phyloP scores from a whole-genome alignment of 192 early-diverging fungal species.

The Backusella sp. region DNA sequence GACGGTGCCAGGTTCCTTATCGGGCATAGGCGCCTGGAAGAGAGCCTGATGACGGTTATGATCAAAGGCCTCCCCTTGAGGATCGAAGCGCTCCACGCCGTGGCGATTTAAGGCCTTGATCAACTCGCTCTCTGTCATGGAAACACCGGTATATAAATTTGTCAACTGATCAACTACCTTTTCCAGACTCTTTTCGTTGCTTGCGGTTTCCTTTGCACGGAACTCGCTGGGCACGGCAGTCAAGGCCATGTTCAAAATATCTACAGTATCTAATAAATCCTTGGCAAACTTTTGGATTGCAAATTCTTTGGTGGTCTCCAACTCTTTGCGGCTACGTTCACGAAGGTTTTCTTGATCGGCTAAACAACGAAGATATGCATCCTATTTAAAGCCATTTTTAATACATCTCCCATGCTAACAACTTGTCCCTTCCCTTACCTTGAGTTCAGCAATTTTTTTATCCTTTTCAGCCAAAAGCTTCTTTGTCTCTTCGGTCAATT shows the following conservation, averaged over 20 bases:
- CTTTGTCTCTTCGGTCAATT: conserved; percentile 25
- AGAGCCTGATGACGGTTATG: conserved; percentile 93
- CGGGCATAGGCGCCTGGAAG: conserved; percentile 88
- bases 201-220: conserved; percentile 30
- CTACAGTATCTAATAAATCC: conserved; percentile 89
- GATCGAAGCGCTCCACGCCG: conserved; percentile 80
- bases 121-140: conserved; percentile 85
- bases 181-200: conserved; percentile 31
- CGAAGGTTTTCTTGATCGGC: conserved; percentile 98
- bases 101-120: conserved; percentile 84
- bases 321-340: conserved; percentile 82
- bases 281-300: conserved; percentile 99
- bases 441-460: conserved; percentile 76
- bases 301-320: conserved; percentile 76
- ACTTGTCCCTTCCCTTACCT: conserved; percentile 53
- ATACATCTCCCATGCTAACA: not conserved
- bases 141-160: conserved; percentile 85
- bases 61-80: conserved; percentile 89
- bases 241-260: conserved; percentile 88
- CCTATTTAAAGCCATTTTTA: conserved; percentile 44
- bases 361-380: conserved; percentile 86
- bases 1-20: conserved; percentile 86
- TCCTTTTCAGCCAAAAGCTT: conserved; percentile 64
- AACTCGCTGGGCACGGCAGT: conserved; percentile 79
- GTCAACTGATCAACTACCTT: conserved; percentile 57